Conservation (phyloP, 805 yeast species). For the Wickerhamiella shivajii region DNA sequence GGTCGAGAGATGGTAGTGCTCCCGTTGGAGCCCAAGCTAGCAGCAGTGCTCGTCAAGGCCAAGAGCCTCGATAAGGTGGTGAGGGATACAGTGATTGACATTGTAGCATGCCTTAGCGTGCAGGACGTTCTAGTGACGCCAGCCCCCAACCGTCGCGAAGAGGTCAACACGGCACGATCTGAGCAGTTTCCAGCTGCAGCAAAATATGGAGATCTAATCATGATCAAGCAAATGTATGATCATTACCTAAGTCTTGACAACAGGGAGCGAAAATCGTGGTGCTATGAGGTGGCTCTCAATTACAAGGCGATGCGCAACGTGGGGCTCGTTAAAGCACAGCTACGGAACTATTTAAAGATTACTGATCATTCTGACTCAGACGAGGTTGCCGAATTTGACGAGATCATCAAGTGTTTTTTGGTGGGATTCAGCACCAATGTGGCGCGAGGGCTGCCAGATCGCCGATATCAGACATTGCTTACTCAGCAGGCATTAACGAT, state of each 20-base stretch:
- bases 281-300: conserved; percentile 61
- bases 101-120: conserved; percentile 84
- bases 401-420: conserved; percentile 61
- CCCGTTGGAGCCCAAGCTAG: conserved; percentile 85
- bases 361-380: conserved; percentile 23
- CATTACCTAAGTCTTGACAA: conserved; percentile 34
- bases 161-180: conserved; percentile 59
- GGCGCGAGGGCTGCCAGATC: conserved; percentile 89
- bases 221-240: conserved; percentile 65
- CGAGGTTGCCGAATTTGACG: conserved; percentile 19
- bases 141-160: conserved; percentile 66
- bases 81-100: conserved; percentile 60
- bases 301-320: conserved; percentile 72
- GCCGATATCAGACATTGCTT: conserved; percentile 74
- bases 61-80: conserved; percentile 24
- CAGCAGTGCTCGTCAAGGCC: conserved; percentile 71
- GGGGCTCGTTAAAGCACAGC: conserved; percentile 56
- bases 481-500: conserved; percentile 69
- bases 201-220: conserved; percentile 66
- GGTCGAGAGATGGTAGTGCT: conserved; percentile 81
- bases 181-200: conserved; percentile 57
- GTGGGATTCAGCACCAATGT: conserved; percentile 76
- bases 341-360: conserved; percentile 46
- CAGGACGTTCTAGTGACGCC: conserved; percentile 78
- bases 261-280: conserved; percentile 68